phyloP scores from a whole-genome alignment of 2,329 filamentous ascomycete species.

The Xylaria sp. region DNA sequence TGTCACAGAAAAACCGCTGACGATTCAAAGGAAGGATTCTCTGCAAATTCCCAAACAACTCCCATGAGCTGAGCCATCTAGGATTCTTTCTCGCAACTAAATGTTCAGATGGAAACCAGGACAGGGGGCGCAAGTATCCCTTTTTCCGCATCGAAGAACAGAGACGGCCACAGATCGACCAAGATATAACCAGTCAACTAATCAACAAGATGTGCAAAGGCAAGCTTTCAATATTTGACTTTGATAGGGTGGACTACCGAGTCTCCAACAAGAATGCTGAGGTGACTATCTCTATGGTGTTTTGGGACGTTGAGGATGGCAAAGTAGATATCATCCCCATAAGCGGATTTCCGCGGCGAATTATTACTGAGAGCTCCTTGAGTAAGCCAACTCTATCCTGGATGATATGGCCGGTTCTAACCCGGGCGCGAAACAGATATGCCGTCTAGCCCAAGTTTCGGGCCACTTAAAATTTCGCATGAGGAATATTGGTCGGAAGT shows the following conservation, averaged over 20 bases:
- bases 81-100: background rate
- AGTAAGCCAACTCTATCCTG: background rate
- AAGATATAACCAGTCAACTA: background rate
- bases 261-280: background rate
- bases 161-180: background rate
- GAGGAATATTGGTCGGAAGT: background rate
- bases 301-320: background rate
- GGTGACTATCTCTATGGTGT: background rate
- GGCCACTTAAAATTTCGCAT: background rate
- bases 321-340: background rate
- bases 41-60: background rate
- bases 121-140: background rate
- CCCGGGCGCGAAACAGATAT: background rate
- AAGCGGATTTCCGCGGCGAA: background rate
- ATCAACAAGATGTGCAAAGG: background rate
- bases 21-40: background rate
- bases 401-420: background rate
- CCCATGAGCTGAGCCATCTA: background rate
- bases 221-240: background rate
- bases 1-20: background rate
- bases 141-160: background rate
- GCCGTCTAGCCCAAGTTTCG: background rate
- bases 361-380: background rate
- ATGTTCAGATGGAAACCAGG: background rate
- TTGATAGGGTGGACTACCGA: background rate